Evolutionary conservation across 2,329 filamentous ascomycete genomes (phyloP).

Genomic region (Chrysosphaeria jannelii): DNA sequence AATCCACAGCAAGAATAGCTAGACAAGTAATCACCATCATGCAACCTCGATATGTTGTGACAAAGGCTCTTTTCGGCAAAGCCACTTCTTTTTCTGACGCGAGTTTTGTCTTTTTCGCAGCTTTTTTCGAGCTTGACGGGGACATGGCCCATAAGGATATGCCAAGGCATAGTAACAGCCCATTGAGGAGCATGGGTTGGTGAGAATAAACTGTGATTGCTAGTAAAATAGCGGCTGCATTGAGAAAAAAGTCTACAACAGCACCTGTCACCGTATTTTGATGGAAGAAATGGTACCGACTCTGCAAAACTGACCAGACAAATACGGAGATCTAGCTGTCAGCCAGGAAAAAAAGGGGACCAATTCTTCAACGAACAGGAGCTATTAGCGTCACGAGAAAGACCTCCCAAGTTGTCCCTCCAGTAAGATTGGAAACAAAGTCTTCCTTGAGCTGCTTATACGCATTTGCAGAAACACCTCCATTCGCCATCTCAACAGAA

Average conservation of each 20-base stretch:
- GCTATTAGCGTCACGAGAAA: conserved; percentile 62
- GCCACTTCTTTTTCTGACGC: background rate
- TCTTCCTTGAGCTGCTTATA: conserved; percentile 89
- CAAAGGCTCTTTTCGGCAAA: conserved; percentile 64
- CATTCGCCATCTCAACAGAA: conserved; percentile 1
- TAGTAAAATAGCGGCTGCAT: conserved; percentile 54
- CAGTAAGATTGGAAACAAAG: conserved; percentile 75
- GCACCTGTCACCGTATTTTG: conserved; percentile 38
- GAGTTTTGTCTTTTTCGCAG: conserved; percentile 16
- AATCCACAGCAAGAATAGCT: conserved; percentile 91
- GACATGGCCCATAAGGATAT: conserved; percentile 27
- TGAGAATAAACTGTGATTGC: conserved; percentile 63
- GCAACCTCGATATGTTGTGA: conserved; percentile 67
- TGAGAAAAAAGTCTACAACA: conserved; percentile 61
- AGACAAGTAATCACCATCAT: conserved; percentile 82
- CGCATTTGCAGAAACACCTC: conserved; percentile 13
- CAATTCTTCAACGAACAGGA: conserved; percentile 27
- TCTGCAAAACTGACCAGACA: conserved; percentile 71
- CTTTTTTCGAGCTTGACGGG: conserved; percentile 6
- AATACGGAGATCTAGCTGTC: conserved; percentile 40
- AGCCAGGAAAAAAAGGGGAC: conserved; percentile 1
- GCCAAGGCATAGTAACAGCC: conserved; percentile 44
- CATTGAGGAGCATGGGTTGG: conserved; percentile 40
- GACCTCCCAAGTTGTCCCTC: conserved; percentile 61
- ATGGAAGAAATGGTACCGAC: conserved; percentile 56